Evolutionary conservation across 805 yeast genomes (phyloP).

Genomic region (Suhomyces prunicola): DNA sequence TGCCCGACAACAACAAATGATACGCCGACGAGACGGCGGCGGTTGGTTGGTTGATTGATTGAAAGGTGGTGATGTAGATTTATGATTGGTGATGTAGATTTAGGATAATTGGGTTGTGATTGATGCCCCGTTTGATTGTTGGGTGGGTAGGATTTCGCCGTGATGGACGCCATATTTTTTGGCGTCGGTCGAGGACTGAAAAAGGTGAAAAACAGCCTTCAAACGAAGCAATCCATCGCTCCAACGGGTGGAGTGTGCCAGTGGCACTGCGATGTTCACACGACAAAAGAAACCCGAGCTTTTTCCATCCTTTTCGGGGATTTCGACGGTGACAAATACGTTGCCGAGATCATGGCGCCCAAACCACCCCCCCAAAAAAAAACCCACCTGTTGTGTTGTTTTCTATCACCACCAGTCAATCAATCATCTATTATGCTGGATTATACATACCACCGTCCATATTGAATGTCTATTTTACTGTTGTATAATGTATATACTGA

Average conservation of each 20-base stretch:
- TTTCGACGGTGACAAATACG: neutral
- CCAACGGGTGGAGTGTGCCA: neutral
- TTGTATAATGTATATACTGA: conserved; percentile 14
- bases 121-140: too few species aligned
- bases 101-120: neutral
- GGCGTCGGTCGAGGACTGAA: neutral
- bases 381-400: neutral
- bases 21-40: neutral
- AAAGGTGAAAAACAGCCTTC: conserved; percentile 3
- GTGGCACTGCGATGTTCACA: neutral
- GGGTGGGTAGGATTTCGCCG: too few species aligned
- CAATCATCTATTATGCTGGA: neutral
- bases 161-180: too few species aligned
- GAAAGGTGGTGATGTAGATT: neutral
- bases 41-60: conserved; percentile 1
- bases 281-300: neutral
- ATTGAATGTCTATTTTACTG: conserved; percentile 26
- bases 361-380: conserved; percentile 11
- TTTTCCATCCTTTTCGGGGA: neutral
- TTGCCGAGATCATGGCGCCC: neutral
- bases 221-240: neutral
- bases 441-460: conserved; percentile 60
- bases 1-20: conserved; percentile 3
- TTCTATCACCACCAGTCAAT: conserved; percentile 2
- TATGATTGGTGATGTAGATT: neutral